These are phyloP conservation scores for Tulasnella sp. DNA, from an alignment of 768 basidiomycete species.

Conservation along the genomic window DNA sequence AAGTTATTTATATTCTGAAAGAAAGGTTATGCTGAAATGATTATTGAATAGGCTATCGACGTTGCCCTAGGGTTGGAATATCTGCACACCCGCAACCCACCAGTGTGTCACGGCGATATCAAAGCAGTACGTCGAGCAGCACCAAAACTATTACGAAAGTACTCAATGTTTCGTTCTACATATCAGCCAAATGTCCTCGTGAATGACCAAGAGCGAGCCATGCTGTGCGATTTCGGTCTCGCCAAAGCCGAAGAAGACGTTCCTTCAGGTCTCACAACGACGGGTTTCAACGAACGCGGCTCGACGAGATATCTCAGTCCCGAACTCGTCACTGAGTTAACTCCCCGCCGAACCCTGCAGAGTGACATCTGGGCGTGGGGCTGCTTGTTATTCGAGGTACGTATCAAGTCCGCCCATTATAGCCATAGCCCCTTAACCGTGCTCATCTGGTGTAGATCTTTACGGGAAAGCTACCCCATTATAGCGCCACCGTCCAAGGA, in stretches of 20 bases:
- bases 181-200: conserved; percentile 2
- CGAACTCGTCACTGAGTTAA: conserved; percentile 2
- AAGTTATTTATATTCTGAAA: too few species aligned
- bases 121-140: conserved; percentile 2
- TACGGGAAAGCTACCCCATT: too few species aligned
- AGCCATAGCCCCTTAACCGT: too few species aligned
- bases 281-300: neutral
- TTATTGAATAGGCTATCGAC: neutral
- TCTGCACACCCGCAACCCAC: conserved; percentile 4
- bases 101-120: conserved; percentile 12
- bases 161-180: neutral
- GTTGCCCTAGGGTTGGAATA: conserved; percentile 1
- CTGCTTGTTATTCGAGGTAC: conserved; percentile 8
- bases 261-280: conserved; percentile 7
- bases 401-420: too few species aligned
- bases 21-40: too few species aligned
- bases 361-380: conserved; percentile 12
- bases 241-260: neutral
- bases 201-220: neutral
- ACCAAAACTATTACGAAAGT: neutral
- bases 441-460: too few species aligned
- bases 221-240: conserved; percentile 8
- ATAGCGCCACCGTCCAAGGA: too few species aligned
- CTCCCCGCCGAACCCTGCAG: neutral
- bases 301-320: neutral